Conservation (phyloP, 352 stramenopile genomes). For the Globisporangium echinulatum region DNA sequence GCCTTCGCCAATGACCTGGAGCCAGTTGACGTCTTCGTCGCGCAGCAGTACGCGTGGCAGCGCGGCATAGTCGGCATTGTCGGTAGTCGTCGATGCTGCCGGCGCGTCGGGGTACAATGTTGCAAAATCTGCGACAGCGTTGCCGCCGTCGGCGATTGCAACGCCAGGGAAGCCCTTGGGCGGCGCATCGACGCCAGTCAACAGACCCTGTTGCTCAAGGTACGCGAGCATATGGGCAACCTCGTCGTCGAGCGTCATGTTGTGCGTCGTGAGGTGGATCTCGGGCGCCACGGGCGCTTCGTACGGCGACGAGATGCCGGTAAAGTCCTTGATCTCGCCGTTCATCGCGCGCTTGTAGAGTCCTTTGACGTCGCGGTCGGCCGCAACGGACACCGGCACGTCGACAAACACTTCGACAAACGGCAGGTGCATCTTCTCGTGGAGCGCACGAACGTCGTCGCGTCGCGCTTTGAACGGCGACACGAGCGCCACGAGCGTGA, state of each 20-base stretch:
- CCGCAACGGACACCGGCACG: slow-evolving; percentile 94
- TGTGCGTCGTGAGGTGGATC: slow-evolving; percentile 93
- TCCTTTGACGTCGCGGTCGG: slow-evolving; percentile 96
- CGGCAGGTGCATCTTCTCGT: slow-evolving; percentile 90
- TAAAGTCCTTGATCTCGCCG: slow-evolving; percentile 98
- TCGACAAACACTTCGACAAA: slow-evolving; percentile 99
- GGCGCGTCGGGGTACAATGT: slow-evolving; percentile 53
- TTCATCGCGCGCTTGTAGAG: slow-evolving; percentile 91
- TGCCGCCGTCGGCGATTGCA: slow-evolving; percentile 85
- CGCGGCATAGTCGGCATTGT: slow-evolving; percentile 29
- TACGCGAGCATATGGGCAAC: slow-evolving; percentile 56
- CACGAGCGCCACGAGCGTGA: slow-evolving; percentile 97
- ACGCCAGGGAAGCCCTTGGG: slow-evolving; percentile 64
- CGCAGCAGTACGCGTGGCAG: slow-evolving; percentile 92
- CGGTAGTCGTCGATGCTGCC: background rate
- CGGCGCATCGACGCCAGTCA: slow-evolving; percentile 50
- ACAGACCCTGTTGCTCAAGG: slow-evolving; percentile 47
- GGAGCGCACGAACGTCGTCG: slow-evolving; percentile 91
- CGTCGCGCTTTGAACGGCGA: slow-evolving; percentile 93
- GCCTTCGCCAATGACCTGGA: slow-evolving; percentile 96
- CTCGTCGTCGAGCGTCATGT: slow-evolving; percentile 91
- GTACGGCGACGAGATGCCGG: slow-evolving; percentile 97
- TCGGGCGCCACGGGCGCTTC: slow-evolving; percentile 92
- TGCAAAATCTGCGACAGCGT: slow-evolving; percentile 56
- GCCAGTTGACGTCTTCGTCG: slow-evolving; percentile 97